Base-by-base conservation (phyloP, 2,329 filamentous ascomycete genomes). In the Cryoendolithus antarcticus region DNA sequence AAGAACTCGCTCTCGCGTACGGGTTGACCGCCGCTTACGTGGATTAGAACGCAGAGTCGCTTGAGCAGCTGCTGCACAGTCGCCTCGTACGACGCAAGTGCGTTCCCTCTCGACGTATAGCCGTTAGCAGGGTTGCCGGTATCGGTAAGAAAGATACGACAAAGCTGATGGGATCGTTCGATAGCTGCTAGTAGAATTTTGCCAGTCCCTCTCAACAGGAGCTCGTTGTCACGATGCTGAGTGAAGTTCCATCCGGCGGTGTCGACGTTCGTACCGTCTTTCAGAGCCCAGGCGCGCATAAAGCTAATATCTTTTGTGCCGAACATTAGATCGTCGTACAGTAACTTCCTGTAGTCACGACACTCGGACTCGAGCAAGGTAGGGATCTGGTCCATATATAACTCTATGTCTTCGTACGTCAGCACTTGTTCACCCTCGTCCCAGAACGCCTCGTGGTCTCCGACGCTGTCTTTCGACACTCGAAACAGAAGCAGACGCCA, bases 1-100 rank as follows among this genome's bases (percentile, higher is more conserved):
- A 41, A 39, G 30, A 39, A 39, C 39, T 41, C 42, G 13, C 35
- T 38, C 39, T 41, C 39, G 12, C 42, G 42, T n/a, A 44, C 11
- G 7, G 39, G 42, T 19, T 41, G 33, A 15, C 42, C 32, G 13
- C 41, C 31, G 30, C 30, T 38, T 8, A 42, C 32, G 35, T 42
- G 24, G 24, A 38, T 27, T 4, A 43, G 19, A 21, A 43, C 41
- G 12, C 27, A 24, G 3, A 41, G 35, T n/a, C 39, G 39, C 29
- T 41, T 32, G 13, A 42, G 39, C 13, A 44, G 42, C 24, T 42
- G 32, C 21, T 44, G 30, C 4, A 42, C 37, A 7, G 40, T 42
- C 11, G 39, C 33, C n/a, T 44, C 37, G 37, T 42, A 44, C 4
- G 28, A 8, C 2, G 33, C 39, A 9, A 37, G 11, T 6, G 30